These are phyloP conservation scores for Leishmania amazonensis DNA, from an alignment of 208 protist species.

Conservation along the genomic window DNA sequence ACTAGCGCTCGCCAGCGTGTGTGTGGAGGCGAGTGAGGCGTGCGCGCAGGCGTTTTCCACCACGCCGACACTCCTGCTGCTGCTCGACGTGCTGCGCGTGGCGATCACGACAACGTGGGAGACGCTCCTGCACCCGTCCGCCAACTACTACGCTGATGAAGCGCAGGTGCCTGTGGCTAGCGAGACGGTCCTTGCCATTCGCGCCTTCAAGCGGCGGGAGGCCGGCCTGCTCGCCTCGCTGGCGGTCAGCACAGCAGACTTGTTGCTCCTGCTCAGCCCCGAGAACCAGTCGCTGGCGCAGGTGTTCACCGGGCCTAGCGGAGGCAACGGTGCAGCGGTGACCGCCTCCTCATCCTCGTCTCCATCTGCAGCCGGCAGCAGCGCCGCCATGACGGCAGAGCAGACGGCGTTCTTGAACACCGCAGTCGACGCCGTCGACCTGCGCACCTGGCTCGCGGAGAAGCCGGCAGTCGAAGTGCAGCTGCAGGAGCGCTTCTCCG, in stretches of 20 bases:
- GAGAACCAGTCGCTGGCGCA: constrained; percentile 49
- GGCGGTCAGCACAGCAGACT: constrained; percentile 40
- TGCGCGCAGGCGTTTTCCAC: constrained; percentile 45
- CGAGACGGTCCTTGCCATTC: constrained; percentile 31
- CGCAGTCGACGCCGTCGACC: constrained; percentile 36
- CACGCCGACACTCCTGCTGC: constrained; percentile 18
- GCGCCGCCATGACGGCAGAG: constrained; percentile 28
- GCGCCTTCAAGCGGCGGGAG: constrained; percentile 49
- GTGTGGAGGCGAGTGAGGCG: constrained; percentile 55
- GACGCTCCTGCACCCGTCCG: constrained; percentile 38
- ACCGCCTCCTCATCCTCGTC: not conserved
- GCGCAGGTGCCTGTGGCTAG: not conserved
- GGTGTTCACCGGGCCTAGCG: constrained; percentile 23
- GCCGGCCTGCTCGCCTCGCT: constrained; percentile 45
- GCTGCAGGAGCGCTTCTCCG: constrained; percentile 10
- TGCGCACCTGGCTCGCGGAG: constrained; percentile 39
- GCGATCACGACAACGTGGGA: constrained; percentile 40
- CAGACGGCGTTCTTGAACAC: constrained; percentile 60
- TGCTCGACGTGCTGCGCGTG: constrained; percentile 40
- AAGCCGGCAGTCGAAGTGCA: constrained; percentile 23
- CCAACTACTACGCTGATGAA: constrained; percentile 20
- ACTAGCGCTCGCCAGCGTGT: constrained; percentile 46
- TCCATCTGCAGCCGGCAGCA: not conserved
- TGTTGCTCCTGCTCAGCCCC: constrained; percentile 54
- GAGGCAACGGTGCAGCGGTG: not conserved